Conservation (phyloP, 805 yeast species). For the Maudiozyma bulderi region DNA sequence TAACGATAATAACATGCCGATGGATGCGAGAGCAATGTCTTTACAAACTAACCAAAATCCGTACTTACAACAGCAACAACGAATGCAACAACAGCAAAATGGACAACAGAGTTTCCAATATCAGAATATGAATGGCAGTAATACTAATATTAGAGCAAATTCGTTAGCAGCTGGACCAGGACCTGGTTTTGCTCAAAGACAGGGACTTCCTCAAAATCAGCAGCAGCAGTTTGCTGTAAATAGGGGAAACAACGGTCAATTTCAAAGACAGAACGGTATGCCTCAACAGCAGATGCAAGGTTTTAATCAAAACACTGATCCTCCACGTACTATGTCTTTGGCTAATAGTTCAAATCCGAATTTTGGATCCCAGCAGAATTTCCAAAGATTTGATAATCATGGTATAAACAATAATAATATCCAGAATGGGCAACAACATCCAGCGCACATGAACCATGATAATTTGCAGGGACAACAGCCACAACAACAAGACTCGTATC, state of each 20-base stretch:
- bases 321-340: conserved; percentile 6
- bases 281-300: neutral
- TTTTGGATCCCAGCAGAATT: neutral
- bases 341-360: conserved; percentile 1
- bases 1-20: neutral
- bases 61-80: conserved; percentile 1
- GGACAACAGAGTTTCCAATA: neutral
- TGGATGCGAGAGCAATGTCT: conserved; percentile 25
- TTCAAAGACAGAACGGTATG: neutral
- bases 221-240: neutral
- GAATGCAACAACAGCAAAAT: neutral
- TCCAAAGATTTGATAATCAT: neutral
- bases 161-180: conserved; percentile 6
- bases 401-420: neutral
- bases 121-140: neutral
- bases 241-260: neutral
- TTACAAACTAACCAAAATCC: conserved; percentile 11
- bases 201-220: neutral
- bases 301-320: neutral
- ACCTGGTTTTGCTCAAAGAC: neutral
- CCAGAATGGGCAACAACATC: neutral
- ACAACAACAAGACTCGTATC: neutral
- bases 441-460: neutral
- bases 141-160: conserved; percentile 5
- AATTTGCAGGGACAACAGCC: neutral